These are phyloP conservation scores for Canavalia gladiata DNA, from an alignment of 306 rosid species.

Conservation along the genomic window DNA sequence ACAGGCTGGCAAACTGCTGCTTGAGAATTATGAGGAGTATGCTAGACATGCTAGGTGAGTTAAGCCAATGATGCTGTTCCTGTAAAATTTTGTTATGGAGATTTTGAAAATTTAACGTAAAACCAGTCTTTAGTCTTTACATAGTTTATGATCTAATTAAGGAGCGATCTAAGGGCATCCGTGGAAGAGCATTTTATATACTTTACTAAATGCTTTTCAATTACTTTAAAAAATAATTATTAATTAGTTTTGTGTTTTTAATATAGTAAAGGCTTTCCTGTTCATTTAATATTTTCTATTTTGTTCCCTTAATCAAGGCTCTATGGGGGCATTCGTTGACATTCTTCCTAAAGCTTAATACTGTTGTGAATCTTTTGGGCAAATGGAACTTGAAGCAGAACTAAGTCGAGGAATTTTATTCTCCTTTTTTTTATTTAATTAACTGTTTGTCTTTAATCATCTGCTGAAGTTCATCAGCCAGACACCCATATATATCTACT, in stretches of 20 bases:
- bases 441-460: neutral
- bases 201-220: neutral
- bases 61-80: slow-evolving; percentile 30
- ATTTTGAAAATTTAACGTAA: slow-evolving; percentile 12
- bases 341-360: neutral
- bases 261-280: neutral
- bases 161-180: neutral
- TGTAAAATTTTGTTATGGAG: slow-evolving; percentile 5
- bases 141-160: slow-evolving; percentile 12
- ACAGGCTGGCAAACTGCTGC: slow-evolving; percentile 94
- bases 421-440: neutral
- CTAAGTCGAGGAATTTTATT: neutral
- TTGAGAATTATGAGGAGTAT: slow-evolving; percentile 94
- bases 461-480: neutral
- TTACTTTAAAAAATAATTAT: neutral
- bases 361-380: neutral
- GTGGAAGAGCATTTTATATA: neutral
- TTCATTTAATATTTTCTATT: neutral
- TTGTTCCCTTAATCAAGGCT: neutral
- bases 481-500: slow-evolving; percentile 4
- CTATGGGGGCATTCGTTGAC: neutral
- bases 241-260: neutral
- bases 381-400: slow-evolving; percentile 1
- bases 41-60: slow-evolving; percentile 98
- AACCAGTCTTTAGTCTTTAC: slow-evolving; percentile 1